Conservation (phyloP, 1,139 yeast genomes). For the Barnettozyma hawaiiensis region DNA sequence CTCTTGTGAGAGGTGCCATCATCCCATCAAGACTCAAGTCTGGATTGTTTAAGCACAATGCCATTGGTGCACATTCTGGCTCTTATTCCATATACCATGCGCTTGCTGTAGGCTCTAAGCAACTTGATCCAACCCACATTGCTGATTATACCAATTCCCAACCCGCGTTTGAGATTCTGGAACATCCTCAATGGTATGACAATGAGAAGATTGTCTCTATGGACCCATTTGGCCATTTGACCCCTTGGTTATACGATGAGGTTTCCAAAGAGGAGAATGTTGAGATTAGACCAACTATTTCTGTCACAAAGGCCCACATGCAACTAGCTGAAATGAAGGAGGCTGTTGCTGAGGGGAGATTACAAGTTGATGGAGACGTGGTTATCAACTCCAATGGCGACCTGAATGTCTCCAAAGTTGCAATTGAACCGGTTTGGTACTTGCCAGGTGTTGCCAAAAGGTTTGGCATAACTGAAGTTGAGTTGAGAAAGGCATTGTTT, state of each 20-base stretch:
- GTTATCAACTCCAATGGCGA: slow-evolving; percentile 54
- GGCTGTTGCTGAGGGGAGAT: slow-evolving; percentile 44
- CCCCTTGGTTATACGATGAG: slow-evolving; percentile 49
- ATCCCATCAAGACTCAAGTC: slow-evolving; percentile 47
- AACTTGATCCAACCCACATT: slow-evolving; percentile 42
- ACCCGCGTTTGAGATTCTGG: slow-evolving; percentile 51
- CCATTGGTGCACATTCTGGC: slow-evolving; percentile 59
- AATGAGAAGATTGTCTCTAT: slow-evolving; percentile 50
- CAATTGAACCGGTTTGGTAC: slow-evolving; percentile 64
- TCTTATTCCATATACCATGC: slow-evolving; percentile 58
- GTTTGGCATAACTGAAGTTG: slow-evolving; percentile 48
- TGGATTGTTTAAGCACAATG: slow-evolving; percentile 40
- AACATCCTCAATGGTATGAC: slow-evolving; percentile 49
- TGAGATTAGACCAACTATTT: slow-evolving; percentile 55
- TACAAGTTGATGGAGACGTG: slow-evolving; percentile 50
- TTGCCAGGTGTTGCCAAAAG: slow-evolving; percentile 60
- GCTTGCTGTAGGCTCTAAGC: slow-evolving; percentile 51
- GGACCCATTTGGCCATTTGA: slow-evolving; percentile 59
- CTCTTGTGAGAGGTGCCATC: slow-evolving; percentile 49
- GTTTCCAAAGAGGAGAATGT: slow-evolving; percentile 38
- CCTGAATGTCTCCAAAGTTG: slow-evolving; percentile 52
- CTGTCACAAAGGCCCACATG: slow-evolving; percentile 57
- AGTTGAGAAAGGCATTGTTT: slow-evolving; percentile 49
- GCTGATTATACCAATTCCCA: slow-evolving; percentile 59
- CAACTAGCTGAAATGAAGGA: slow-evolving; percentile 50